Base-by-base conservation (phyloP, 345 rosid species). In the Bruguiera sexangula region DNA sequence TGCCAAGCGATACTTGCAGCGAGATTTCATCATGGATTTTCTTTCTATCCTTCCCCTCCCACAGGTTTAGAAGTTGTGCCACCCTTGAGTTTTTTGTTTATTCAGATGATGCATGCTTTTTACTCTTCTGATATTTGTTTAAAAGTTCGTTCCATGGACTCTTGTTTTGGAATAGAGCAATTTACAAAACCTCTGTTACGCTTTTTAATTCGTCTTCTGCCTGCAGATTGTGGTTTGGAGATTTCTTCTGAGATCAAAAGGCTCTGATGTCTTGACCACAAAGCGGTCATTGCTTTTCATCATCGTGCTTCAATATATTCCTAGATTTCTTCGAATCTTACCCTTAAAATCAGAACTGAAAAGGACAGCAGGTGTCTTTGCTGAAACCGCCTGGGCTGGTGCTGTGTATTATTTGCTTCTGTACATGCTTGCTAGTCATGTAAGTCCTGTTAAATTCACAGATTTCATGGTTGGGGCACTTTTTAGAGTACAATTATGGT, bases 341-440 rank as follows among this genome's bases (percentile, higher is more conserved):
- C 97, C 99, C 3, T 76, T 95, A 62, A 87, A 86, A 67, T 83
- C 97, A 69, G 99, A 95, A 85, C 82, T 95, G 66, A 95, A 88
- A 81, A 89, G 99, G 78, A 92, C 99, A 52, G 81, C 96, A 2
- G 99, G 99, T 65, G 97, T 89, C 67, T 88, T 95, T 72, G 99
- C 93, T 73, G 96, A 95, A 85, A 89, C 97, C 30, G 96, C 93
- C 46, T 92, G 97, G 99, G 96, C 97, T 29, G 99, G 99, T 79
- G 99, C 99, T 76, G 97, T 89, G 37, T 92, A 81, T 83, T 95
- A 95, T 82, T 79, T 95, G 85, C 88, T 95, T 27, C 70, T 92
- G 67, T 95, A 92, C 87, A 89, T 95, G 96, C 99, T 95, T 65
- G 96, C 96, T 46, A 95, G 99, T 85, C 99, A 95, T 83, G 99